Conservation (phyloP, 768 basidiomycete species). For the Termitomyces sp. region DNA sequence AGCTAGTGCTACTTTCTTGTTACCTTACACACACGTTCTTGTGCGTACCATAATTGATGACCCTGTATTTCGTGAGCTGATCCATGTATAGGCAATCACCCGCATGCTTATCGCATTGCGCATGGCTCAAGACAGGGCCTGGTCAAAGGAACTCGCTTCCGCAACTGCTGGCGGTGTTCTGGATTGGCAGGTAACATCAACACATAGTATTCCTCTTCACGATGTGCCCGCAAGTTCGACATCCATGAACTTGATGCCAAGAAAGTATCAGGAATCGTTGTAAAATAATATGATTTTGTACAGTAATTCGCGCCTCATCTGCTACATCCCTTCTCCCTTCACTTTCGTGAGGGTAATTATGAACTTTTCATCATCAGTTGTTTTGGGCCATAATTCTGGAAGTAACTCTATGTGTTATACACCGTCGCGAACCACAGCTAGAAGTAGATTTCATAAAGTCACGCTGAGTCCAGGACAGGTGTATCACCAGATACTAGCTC, state of each 20-base stretch:
- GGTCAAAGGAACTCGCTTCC: conserved; percentile 31
- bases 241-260: conserved; percentile 3
- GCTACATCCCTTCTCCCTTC: too few relatives aligned
- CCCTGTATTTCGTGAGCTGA: background rate
- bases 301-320: background rate
- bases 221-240: conserved; percentile 17
- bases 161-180: conserved; percentile 28
- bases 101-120: conserved; percentile 36
- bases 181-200: conserved; percentile 38
- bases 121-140: conserved; percentile 38
- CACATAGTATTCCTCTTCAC: conserved; percentile 28
- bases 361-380: background rate
- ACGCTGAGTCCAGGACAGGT: too few relatives aligned
- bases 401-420: background rate
- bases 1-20: conserved; percentile 9
- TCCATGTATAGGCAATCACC: conserved; percentile 21
- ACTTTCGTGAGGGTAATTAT: background rate
- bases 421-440: background rate
- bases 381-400: background rate
- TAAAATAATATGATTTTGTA: conserved; percentile 9
- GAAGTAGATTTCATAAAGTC: background rate
- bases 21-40: conserved; percentile 18
- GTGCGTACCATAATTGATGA: conserved; percentile 5
- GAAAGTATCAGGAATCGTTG: conserved; percentile 15
- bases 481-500: too few relatives aligned